Percentiles rank a stretch among this genome's conserved stretches.
Evolutionary conservation across 352 stramenopile genomes (phyloP).

Genomic region (Blastocystis sp.): DNA sequence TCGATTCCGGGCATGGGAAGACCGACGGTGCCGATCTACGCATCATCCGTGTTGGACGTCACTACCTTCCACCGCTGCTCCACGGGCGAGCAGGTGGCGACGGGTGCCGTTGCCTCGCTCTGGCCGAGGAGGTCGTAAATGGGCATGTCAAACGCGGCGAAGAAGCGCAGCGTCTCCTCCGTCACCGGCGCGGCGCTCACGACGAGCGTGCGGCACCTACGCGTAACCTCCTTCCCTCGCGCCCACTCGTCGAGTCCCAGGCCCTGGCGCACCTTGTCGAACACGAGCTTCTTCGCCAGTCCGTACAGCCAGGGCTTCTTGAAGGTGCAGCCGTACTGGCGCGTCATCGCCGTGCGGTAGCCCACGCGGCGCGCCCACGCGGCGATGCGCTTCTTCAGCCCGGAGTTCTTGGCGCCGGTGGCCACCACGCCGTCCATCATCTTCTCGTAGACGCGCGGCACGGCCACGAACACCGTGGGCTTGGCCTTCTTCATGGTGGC

Average conservation of each 20-base stretch:
- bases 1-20: slow-evolving; percentile 73
- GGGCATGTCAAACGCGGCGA: slow-evolving; percentile 87
- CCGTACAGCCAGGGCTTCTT: slow-evolving; percentile 83
- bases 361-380: slow-evolving; percentile 81
- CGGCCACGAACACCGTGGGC: slow-evolving; percentile 82
- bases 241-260: slow-evolving; percentile 68
- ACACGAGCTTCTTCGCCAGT: slow-evolving; percentile 81
- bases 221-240: slow-evolving; percentile 49
- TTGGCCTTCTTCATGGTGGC: slow-evolving; percentile 77
- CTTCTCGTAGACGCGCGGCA: slow-evolving; percentile 82
- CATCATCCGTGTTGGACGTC: slow-evolving; percentile 45
- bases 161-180: slow-evolving; percentile 88
- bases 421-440: slow-evolving; percentile 75
- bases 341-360: slow-evolving; percentile 73
- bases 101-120: slow-evolving; percentile 83
- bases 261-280: slow-evolving; percentile 72
- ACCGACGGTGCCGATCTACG: slow-evolving; percentile 72
- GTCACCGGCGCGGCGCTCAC: slow-evolving; percentile 83
- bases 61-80: slow-evolving; percentile 69
- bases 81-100: slow-evolving; percentile 75
- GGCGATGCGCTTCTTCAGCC: slow-evolving; percentile 86
- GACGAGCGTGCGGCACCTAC: slow-evolving; percentile 45
- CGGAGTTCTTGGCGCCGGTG: slow-evolving; percentile 76
- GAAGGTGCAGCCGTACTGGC: slow-evolving; percentile 82
- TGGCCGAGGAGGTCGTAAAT: slow-evolving; percentile 90